A percentile compares a stretch with the other conserved stretches of the same genome.
Evolutionary conservation across 2,329 filamentous ascomycete species (phyloP).

Genomic region (Thermothelomyces thermophilus): DNA sequence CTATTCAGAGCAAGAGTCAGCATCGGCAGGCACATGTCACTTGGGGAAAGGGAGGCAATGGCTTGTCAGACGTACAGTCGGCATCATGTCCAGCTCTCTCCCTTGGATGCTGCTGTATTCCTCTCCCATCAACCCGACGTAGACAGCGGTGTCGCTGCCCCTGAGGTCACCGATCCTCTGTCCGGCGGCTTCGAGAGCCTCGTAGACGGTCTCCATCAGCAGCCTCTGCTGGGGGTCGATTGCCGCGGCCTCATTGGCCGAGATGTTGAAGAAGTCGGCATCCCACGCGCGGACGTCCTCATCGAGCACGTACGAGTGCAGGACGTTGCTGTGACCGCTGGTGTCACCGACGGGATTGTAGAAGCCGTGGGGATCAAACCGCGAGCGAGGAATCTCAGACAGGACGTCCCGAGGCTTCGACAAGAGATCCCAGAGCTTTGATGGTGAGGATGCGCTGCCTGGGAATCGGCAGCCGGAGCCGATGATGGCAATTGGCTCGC

Average conservation of each 20-base stretch:
- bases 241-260: constrained; percentile 12
- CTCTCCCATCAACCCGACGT: background rate
- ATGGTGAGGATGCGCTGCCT: constrained; percentile 24
- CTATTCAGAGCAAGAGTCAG: too few relatives aligned
- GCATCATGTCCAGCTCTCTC: background rate
- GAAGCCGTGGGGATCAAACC: too few relatives aligned
- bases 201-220: constrained; percentile 19
- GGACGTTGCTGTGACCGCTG: too few relatives aligned
- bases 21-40: too few relatives aligned
- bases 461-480: constrained; percentile 29
- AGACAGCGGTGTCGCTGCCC: background rate
- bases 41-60: too few relatives aligned
- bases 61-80: background rate
- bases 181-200: constrained; percentile 7
- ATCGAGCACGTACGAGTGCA: constrained; percentile 17
- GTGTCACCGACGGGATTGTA: too few relatives aligned
- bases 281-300: constrained; percentile 15
- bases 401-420: constrained; percentile 1
- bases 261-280: constrained; percentile 17
- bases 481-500: constrained; percentile 28
- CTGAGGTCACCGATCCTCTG: background rate
- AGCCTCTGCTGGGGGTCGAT: constrained; percentile 20
- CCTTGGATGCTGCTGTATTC: background rate
- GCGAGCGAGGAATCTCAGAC: too few relatives aligned
- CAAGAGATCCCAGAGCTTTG: constrained; percentile 28